Evolutionary conservation across 1,139 yeast genomes (phyloP).

Genomic region (Scheffersomyces insectosa): DNA sequence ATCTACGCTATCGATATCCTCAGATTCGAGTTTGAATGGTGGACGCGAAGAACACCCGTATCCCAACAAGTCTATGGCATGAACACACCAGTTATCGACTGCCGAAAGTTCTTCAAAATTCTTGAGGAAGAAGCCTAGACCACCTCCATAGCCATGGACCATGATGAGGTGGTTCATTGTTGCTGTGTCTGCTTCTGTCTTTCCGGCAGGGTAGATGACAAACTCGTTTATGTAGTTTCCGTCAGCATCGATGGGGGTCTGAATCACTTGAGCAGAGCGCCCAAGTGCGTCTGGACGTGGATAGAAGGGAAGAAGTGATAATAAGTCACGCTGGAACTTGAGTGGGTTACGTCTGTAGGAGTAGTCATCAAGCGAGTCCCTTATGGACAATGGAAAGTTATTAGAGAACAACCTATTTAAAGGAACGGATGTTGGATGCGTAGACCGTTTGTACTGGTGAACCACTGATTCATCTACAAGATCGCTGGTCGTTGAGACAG

Average conservation of each 20-base stretch:
- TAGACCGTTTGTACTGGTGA: slow-evolving; percentile 43
- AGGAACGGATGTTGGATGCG: slow-evolving; percentile 67
- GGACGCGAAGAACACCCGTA: slow-evolving; percentile 76
- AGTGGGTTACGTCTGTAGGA: slow-evolving; percentile 39
- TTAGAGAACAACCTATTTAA: slow-evolving; percentile 49
- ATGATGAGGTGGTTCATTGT: slow-evolving; percentile 59
- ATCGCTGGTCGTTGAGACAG: not conserved
- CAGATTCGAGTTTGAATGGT: slow-evolving; percentile 35
- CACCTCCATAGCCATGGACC: slow-evolving; percentile 81
- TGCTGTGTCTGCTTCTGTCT: slow-evolving; percentile 24
- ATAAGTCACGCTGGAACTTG: slow-evolving; percentile 53
- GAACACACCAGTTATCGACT: slow-evolving; percentile 56
- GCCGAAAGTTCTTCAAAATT: slow-evolving; percentile 51
- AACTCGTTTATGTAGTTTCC: slow-evolving; percentile 62
- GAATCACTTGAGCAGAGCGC: slow-evolving; percentile 31
- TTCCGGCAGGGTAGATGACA: slow-evolving; percentile 50
- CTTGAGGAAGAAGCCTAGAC: slow-evolving; percentile 67
- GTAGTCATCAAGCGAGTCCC: slow-evolving; percentile 56
- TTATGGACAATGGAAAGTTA: slow-evolving; percentile 57
- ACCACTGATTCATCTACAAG: not conserved
- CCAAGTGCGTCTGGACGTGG: slow-evolving; percentile 35
- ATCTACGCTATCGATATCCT: slow-evolving; percentile 41
- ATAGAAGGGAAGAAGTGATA: slow-evolving; percentile 42
- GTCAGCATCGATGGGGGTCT: slow-evolving; percentile 41
- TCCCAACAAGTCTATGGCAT: slow-evolving; percentile 73